Evolutionary conservation across 768 basidiomycete species (phyloP).

Genomic region (Mycena latifolia): DNA sequence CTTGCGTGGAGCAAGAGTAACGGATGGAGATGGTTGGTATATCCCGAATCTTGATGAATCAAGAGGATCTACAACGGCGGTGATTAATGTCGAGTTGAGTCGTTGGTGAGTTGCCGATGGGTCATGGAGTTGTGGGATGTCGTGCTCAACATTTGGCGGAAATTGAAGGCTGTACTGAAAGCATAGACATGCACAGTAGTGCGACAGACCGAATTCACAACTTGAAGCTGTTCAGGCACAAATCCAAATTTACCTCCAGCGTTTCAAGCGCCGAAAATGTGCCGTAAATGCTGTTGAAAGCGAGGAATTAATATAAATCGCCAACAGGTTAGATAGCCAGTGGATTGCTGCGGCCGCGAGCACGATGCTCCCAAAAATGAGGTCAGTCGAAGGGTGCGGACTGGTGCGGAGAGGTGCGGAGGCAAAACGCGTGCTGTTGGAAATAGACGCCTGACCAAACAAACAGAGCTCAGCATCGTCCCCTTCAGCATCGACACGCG

Average conservation of each 20-base stretch:
- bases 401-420: background rate
- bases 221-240: too few species aligned
- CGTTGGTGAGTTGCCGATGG: too few species aligned
- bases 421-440: slow-evolving; percentile 12
- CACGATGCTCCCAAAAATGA: background rate
- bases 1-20: background rate
- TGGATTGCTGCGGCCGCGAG: background rate
- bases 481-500: slow-evolving; percentile 17
- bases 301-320: too few species aligned
- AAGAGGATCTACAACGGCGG: background rate
- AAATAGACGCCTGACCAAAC: slow-evolving; percentile 16
- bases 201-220: too few species aligned
- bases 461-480: slow-evolving; percentile 1
- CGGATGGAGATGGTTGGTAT: background rate
- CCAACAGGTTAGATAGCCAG: background rate
- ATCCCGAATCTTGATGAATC: background rate
- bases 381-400: background rate
- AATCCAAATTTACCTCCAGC: too few species aligned
- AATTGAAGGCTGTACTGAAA: too few species aligned
- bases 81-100: background rate
- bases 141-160: too few species aligned
- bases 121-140: too few species aligned
- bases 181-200: too few species aligned
- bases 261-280: too few species aligned
- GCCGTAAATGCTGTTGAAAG: too few species aligned